Evolutionary conservation across 306 rosid species (phyloP).

Genomic region (Sechiopsis laciniata): DNA sequence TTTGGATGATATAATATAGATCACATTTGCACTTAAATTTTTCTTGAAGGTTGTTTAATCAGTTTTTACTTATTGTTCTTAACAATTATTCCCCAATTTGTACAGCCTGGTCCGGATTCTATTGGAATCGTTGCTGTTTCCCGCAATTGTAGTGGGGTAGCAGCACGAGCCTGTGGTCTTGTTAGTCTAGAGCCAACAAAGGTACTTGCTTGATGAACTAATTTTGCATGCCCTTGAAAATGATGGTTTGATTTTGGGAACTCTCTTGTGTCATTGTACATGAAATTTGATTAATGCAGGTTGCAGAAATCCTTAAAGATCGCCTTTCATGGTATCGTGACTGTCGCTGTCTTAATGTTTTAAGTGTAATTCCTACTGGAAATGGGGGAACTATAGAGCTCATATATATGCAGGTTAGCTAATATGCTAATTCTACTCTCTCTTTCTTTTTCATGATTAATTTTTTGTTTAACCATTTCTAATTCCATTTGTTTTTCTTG

Average conservation of each 20-base stretch:
- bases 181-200: conserved; percentile 96
- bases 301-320: conserved; percentile 93
- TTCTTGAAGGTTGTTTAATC: neutral
- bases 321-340: conserved; percentile 90
- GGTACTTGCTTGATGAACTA: conserved; percentile 32
- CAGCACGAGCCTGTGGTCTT: conserved; percentile 99
- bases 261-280: neutral
- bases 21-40: no score
- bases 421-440: neutral
- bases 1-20: neutral
- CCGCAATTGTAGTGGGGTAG: conserved; percentile 92
- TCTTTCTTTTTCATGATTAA: neutral
- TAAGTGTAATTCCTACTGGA: conserved; percentile 71
- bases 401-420: conserved; percentile 77
- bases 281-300: conserved; percentile 33
- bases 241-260: neutral
- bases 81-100: neutral
- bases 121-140: conserved; percentile 99
- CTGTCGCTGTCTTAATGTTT: conserved; percentile 76
- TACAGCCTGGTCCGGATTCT: conserved; percentile 99
- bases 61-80: neutral
- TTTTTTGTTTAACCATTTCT: neutral
- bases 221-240: neutral
- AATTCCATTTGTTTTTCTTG: neutral
- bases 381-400: conserved; percentile 91